phyloP scores from a whole-genome alignment of 2,329 filamentous ascomycete genomes.

The Beauveria varroae region DNA sequence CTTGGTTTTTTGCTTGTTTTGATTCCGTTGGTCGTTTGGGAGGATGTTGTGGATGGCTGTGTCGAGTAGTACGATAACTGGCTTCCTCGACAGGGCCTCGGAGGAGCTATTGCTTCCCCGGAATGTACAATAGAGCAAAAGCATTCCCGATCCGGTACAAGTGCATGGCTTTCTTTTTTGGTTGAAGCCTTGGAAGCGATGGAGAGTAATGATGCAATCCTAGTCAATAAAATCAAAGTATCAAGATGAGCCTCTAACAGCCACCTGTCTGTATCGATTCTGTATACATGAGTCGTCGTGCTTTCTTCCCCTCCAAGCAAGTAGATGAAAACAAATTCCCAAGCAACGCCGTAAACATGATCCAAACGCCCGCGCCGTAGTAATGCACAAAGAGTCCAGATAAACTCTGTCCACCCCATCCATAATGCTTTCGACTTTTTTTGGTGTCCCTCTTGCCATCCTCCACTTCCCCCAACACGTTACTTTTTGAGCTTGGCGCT shows the following conservation, averaged over 20 bases:
- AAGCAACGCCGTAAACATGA: neutral
- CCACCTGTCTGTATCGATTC: neutral
- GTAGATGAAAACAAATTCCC: neutral
- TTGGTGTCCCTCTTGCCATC: too few species aligned
- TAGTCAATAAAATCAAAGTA: neutral
- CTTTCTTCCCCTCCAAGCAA: neutral
- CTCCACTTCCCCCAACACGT: neutral
- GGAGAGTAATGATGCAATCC: neutral
- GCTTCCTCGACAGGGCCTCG: neutral
- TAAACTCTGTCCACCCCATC: neutral
- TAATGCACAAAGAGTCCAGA: neutral
- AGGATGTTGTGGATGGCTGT: neutral
- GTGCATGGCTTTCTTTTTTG: neutral
- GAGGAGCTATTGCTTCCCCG: neutral
- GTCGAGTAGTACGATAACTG: neutral
- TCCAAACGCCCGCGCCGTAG: constrained; percentile 10
- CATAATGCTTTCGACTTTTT: neutral
- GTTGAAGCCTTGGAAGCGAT: neutral
- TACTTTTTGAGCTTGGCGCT: constrained; percentile 6
- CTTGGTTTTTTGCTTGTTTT: neutral
- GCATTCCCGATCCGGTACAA: neutral
- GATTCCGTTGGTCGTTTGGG: neutral
- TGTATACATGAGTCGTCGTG: neutral
- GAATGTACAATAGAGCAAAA: constrained; percentile 4
- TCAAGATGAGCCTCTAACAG: neutral